phyloP scores from a whole-genome alignment of 2,329 filamentous ascomycete genomes.

The Paramyrothecium roridum region DNA sequence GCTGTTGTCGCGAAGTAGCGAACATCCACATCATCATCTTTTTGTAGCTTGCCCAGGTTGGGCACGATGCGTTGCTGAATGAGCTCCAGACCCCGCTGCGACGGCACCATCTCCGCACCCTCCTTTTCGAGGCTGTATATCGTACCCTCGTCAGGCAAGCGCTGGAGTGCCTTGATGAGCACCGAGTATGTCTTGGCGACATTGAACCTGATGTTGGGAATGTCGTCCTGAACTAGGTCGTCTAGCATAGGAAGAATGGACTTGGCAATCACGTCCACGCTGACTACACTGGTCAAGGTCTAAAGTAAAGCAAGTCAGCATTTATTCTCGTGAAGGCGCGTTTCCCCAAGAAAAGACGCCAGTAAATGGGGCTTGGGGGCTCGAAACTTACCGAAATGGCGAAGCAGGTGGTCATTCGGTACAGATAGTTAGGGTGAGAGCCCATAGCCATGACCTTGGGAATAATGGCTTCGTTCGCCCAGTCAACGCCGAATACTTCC shows the following conservation, averaged over 20 bases:
- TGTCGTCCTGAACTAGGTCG: constrained; percentile 88
- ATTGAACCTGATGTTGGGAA: constrained; percentile 99
- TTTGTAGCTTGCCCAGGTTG: constrained; percentile 90
- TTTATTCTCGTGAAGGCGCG: background rate
- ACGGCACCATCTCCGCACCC: constrained; percentile 58
- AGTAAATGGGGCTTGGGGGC: background rate
- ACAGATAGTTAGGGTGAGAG: constrained; percentile 96
- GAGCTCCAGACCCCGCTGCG: constrained; percentile 70
- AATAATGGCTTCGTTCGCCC: constrained; percentile 95
- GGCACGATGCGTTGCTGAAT: constrained; percentile 86
- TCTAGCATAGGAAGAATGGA: constrained; percentile 96
- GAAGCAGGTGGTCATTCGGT: constrained; percentile 99
- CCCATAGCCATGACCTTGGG: constrained; percentile 99
- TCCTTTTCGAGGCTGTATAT: constrained; percentile 82
- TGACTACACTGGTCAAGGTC: constrained; percentile 92
- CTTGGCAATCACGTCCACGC: constrained; percentile 86
- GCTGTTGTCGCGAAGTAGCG: constrained; percentile 96
- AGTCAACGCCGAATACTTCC: constrained; percentile 96
- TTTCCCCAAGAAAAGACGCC: background rate
- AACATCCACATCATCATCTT: constrained; percentile 97
- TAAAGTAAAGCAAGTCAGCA: constrained; percentile 35
- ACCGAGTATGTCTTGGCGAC: constrained; percentile 96
- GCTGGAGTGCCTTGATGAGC: constrained; percentile 86
- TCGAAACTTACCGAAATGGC: constrained; percentile 79
- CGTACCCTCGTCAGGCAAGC: constrained; percentile 84